phyloP scores from a whole-genome alignment of 169 alveolate genomes.

The Cryptosporidium parvum region DNA sequence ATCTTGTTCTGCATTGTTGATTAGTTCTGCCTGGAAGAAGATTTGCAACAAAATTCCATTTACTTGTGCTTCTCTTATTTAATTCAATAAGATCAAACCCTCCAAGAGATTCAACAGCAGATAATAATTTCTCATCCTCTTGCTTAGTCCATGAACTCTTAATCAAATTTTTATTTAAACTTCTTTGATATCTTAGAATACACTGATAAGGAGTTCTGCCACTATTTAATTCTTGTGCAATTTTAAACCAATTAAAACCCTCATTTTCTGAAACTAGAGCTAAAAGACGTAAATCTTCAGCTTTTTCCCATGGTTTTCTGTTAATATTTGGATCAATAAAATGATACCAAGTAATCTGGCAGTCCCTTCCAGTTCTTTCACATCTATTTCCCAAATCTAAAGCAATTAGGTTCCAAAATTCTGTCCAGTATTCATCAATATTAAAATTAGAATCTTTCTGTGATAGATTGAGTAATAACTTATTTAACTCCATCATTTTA shows the following conservation, averaged over 20 bases:
- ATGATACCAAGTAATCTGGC: constrained; percentile 75
- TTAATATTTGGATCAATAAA: constrained; percentile 64
- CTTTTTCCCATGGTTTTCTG: constrained; percentile 47
- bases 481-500: constrained; percentile 27
- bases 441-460: constrained; percentile 10
- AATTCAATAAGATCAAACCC: constrained; percentile 52
- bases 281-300: constrained; percentile 47
- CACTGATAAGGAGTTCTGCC: constrained; percentile 76
- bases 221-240: constrained; percentile 43
- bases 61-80: constrained; percentile 77
- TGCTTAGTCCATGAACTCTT: constrained; percentile 77
- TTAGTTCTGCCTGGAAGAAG: constrained; percentile 85
- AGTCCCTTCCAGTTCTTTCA: constrained; percentile 72
- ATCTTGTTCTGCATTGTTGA: constrained; percentile 86
- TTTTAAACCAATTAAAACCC: constrained; percentile 55
- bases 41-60: constrained; percentile 85
- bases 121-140: constrained; percentile 78
- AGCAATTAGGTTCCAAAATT: constrained; percentile 63
- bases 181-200: constrained; percentile 65
- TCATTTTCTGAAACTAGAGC: constrained; percentile 53
- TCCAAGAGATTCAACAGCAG: constrained; percentile 76
- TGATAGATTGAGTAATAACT: neutral
- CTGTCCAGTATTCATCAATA: constrained; percentile 55
- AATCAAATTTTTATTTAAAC: constrained; percentile 65
- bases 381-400: constrained; percentile 69